Evolutionary conservation across 768 basidiomycete species (phyloP), one percentile per base, ranked within the genome.

Genomic region (Agrocybe pediades): DNA sequence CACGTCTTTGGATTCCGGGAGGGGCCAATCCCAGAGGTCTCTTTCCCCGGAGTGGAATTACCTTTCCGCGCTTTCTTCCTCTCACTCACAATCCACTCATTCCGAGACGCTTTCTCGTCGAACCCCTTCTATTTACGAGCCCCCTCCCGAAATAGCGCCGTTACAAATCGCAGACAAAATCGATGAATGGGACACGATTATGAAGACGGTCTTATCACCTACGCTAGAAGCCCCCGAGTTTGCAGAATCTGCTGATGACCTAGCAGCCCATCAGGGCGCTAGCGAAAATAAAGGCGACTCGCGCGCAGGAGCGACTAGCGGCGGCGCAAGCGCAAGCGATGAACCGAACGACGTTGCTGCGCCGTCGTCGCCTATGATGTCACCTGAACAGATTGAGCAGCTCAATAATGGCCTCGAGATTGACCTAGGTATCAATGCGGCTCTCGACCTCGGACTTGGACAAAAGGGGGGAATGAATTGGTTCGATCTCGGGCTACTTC

Each of bases 111-210:
- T 36, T 17, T 53, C 54, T 20, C 56, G 53, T 25, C 51, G 58
- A 7, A 30, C 46, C 13, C 49, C 54, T 17, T 57, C 56, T 21
- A 46, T 55, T 11, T 58, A 64, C 44, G 62, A 65, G 42, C 64
- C 68, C 36, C 57, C 71, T n/a, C 65, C 68, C 21, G 60, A 65
- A 46, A 56, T 71, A 15, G 69, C 71, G 0, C 71, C 73, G 0
- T 62, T 74, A 20, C 60, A 70, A 47, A 64, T 74, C 24, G 68
- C 67, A 2, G 71, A 73, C 25, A 65, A 66, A 21, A 57, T 71
- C 1, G 72, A 69, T 2, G 74, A 77, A 27, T 79, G 77, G 77
- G 71, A 70, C 4, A 70, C 71, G 2, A 68, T 76, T 29, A 75
- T 73, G 68, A 68, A 72, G 52, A 71, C 70, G 2, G 72, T 74